Evolutionary conservation across 257 asterid genomes (phyloP), one percentile per base, ranked within the genome.

Genomic region (Solanum virginianum): DNA sequence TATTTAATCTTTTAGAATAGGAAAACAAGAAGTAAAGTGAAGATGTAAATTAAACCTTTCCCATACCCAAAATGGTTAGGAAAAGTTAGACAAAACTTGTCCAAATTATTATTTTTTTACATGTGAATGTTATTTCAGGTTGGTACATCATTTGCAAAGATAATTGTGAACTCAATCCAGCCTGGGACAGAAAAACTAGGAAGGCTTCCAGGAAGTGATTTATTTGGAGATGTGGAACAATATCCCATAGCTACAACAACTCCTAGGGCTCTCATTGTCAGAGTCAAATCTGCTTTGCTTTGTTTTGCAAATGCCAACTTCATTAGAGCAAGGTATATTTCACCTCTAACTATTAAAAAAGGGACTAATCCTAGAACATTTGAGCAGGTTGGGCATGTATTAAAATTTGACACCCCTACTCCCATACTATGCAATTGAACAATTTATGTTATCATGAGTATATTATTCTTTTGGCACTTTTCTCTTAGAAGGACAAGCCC

Each of bases 261-360:
- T 75, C 88, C 89, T 55, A 90, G 91, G 15, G 86, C 87, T 84
- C 80, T 88, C 56, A 88, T 88, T 36, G 85, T 86, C 84, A 88
- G 91, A 47, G 20, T 83, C 83, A 88, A 86, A 81, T 88, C 91
- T 83, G 84, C 89, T 43, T 85, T 89, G 51, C 86, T 89, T 82
- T 89, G 91, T 82, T 89, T 89, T 87, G 91, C 90, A 8, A 89
- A 89, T 83, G 87, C 90, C 80, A 85, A 85, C 84, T 22, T 69
- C 69, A 85, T 89, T 51, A 80, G 84, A 39, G 90, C 77, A 63
- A 85, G 87, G 91, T 87, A 85, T 1, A 18, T 10, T 32, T 32
- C 36, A 32, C 36, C 41, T 54, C 18, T 49, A 14, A 17, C n/a
- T n/a, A n/a, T n/a, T n/a, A n/a, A n/a, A n/a, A n/a, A n/a, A n/a